Percentiles rank a stretch among this genome's conserved stretches.
Conservation (phyloP, 225 moss, liverwort and hornwort species). For the Sphagnum tenellum region DNA sequence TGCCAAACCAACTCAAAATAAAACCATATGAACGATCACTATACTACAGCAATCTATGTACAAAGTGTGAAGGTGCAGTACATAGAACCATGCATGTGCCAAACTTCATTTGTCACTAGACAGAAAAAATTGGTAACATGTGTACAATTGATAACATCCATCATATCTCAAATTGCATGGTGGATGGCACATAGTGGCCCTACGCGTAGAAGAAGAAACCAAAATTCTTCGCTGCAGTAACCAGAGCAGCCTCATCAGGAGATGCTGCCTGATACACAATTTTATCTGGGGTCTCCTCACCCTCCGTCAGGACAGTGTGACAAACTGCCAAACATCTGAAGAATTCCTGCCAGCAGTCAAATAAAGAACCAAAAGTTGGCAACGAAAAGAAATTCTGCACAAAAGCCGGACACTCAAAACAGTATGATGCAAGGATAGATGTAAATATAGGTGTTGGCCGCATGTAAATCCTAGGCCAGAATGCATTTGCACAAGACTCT, state of each 20-base stretch:
- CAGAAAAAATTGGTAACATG: not conserved
- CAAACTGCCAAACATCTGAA: conserved; percentile 91
- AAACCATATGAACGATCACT: no score
- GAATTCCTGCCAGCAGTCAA: conserved; percentile 57
- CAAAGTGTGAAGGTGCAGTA: no score
- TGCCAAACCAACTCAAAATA: conserved; percentile 11
- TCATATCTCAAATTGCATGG: no score
- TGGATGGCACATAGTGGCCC: not conserved
- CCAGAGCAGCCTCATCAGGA: conserved; percentile 91
- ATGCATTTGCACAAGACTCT: no score
- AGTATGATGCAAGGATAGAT: no score
- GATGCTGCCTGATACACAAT: conserved; percentile 91
- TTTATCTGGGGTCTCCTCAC: conserved; percentile 79
- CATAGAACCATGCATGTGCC: not conserved
- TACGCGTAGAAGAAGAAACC: conserved; percentile 93
- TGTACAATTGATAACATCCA: no score
- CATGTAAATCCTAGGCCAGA: no score
- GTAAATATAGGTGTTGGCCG: no score
- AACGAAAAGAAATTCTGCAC: no score
- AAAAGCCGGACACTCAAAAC: no score
- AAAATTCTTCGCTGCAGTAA: conserved; percentile 83
- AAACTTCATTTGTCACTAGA: not conserved
- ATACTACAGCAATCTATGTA: no score
- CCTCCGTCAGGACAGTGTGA: conserved; percentile 92
- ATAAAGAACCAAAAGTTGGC: not conserved